Conservation (phyloP, 768 basidiomycete species). For the Boletus rubescentipes region DNA sequence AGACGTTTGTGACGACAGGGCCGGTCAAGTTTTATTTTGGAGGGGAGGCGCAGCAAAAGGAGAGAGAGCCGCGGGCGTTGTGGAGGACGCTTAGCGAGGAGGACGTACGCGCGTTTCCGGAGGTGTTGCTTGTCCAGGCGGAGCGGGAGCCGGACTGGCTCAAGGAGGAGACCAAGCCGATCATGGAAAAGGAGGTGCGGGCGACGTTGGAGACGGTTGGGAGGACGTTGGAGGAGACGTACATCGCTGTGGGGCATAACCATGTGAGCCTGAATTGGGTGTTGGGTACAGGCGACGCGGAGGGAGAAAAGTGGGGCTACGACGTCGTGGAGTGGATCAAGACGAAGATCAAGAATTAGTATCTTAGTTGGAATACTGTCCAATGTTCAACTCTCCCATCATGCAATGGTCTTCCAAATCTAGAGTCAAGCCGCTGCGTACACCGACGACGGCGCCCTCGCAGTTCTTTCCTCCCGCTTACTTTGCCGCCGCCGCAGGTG, state of each 20-base stretch:
- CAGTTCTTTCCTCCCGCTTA: conserved; percentile 55
- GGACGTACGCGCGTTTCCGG: conserved; percentile 42
- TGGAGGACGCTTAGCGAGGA: conserved; percentile 37
- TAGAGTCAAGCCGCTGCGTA: conserved; percentile 34
- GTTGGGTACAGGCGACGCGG: conserved; percentile 50
- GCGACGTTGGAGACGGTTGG: conserved; percentile 32
- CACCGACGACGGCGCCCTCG: conserved; percentile 26
- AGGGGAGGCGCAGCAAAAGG: conserved; percentile 42
- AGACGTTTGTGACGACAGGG: conserved; percentile 24
- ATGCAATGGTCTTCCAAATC: conserved; percentile 15
- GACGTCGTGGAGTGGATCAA: conserved; percentile 41
- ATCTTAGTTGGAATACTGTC: conserved; percentile 7
- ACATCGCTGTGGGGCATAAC: conserved; percentile 55
- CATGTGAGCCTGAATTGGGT: conserved; percentile 57
- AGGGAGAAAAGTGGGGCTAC: conserved; percentile 63
- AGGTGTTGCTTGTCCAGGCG: conserved; percentile 46
- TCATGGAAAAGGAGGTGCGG: conserved; percentile 41
- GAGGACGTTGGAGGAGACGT: conserved; percentile 21
- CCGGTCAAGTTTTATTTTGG: conserved; percentile 30
- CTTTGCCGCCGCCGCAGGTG: conserved; percentile 53
- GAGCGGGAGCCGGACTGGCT: conserved; percentile 56
- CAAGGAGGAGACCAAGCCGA: conserved; percentile 29
- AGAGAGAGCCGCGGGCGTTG: conserved; percentile 43
- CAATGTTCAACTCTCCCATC: neutral
- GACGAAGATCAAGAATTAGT: conserved; percentile 10